Base-by-base conservation (phyloP, 2,329 filamentous ascomycete genomes). In the Colletotrichum sp. region DNA sequence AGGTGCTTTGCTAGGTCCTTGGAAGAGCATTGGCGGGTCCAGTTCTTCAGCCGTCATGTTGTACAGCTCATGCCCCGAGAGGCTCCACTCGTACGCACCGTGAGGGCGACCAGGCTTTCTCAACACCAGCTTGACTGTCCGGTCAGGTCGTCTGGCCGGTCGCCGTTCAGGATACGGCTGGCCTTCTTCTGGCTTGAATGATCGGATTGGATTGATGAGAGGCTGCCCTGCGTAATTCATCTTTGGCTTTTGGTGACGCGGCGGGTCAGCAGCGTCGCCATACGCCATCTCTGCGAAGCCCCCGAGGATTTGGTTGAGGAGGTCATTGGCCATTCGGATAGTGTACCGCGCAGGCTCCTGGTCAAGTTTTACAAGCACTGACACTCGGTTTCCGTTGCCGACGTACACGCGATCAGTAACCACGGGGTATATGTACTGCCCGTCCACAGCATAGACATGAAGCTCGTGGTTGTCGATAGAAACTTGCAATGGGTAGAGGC, bases 401-500 rank as follows among this genome's bases (percentile, higher is more conserved):
- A 86, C 82, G 30, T 82, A 71, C 9, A 70, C 58, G 5, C 65
- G 72, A 15, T 72, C 69, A 8, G 69, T 21, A 2, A 32, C n/a
- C 4, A 60, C 32, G 0, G 86, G 86, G 55, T 85, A 80, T 16
- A 88, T 82, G 71, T 84, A 88, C 28, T 82, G 80, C 2, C 87
- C 87, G 71, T 88, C 86, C 24, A 85, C 81, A 15, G 84, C 85
- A 67, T 87, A 88, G 9, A 88, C 79, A 71, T 82, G 86, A 81
- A 88, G 82, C 4, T 83, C 81, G 73, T 88, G 86, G 61, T 85
- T 82, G 75, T 88, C 86, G 34, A 88, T 85, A 6, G 84, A 84
- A 30, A 87, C 72, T 43, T 60, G 82, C 28, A 68, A 5, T 4
- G 64, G 70, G 21, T 68, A 67, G 5, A 72, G n/a, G 8, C 63